phyloP scores from a whole-genome alignment of 2,329 filamentous ascomycete genomes.

The Eutypella sp. region DNA sequence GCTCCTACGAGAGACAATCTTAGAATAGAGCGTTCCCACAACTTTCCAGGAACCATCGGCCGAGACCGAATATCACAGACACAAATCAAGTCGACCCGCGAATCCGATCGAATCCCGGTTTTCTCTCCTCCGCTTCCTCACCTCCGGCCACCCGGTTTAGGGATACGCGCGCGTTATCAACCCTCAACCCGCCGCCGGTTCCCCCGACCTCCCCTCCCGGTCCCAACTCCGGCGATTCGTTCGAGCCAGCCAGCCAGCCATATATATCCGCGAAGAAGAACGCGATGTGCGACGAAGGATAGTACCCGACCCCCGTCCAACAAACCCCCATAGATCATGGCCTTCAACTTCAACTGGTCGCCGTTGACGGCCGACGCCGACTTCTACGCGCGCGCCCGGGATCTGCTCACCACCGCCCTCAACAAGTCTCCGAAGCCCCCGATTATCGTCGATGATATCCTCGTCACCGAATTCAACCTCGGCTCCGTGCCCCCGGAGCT shows the following conservation, averaged over 20 bases:
- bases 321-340: conserved; percentile 71
- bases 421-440: conserved; percentile 98
- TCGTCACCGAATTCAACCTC: conserved; percentile 95
- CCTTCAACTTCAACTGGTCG: conserved; percentile 99
- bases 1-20: too few species aligned
- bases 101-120: too few species aligned
- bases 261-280: too few species aligned
- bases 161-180: too few species aligned
- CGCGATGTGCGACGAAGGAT: conserved; percentile 25
- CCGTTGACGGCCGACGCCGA: conserved; percentile 91
- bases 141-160: too few species aligned
- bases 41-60: too few species aligned
- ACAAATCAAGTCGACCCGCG: too few species aligned
- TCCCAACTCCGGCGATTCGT: neutral
- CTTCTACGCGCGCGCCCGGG: conserved; percentile 84
- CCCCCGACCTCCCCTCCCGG: neutral
- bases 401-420: conserved; percentile 88
- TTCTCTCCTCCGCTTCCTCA: too few species aligned
- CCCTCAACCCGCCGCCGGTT: too few species aligned
- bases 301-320: too few species aligned
- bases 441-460: conserved; percentile 98
- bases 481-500: conserved; percentile 91
- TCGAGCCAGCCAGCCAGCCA: neutral
- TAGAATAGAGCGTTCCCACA: too few species aligned
- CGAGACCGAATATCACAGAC: too few species aligned